phyloP scores from a whole-genome alignment of 2,329 filamentous ascomycete species.

The Aureobasidium uvarum region DNA sequence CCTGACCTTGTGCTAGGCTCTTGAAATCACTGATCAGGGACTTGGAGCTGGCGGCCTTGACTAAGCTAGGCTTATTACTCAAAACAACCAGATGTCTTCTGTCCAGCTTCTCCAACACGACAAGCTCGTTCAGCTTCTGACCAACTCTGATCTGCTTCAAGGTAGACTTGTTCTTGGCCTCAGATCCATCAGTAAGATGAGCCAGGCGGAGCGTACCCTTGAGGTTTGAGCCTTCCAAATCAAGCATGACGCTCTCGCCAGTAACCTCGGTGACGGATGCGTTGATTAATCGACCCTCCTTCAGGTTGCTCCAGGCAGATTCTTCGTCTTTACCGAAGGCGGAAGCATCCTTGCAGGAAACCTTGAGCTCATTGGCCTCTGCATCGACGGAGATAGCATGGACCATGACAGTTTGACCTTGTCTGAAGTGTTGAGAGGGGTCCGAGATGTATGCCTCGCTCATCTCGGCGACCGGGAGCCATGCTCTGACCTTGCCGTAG shows the following conservation, averaged over 20 bases:
- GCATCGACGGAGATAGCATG: conserved; percentile 79
- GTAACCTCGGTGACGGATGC: conserved; percentile 61
- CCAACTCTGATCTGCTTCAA: conserved; percentile 81
- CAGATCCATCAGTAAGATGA: conserved; percentile 82
- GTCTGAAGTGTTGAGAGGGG: conserved; percentile 81
- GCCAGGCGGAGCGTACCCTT: conserved; percentile 73
- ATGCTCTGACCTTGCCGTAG: conserved; percentile 78
- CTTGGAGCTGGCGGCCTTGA: conserved; percentile 70
- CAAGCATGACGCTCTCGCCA: conserved; percentile 57
- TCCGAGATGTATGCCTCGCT: conserved; percentile 94
- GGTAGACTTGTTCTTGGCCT: conserved; percentile 71
- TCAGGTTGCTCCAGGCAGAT: conserved; percentile 67
- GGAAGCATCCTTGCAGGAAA: conserved; percentile 89
- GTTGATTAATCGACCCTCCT: conserved; percentile 70
- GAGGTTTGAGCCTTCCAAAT: conserved; percentile 69
- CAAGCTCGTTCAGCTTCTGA: conserved; percentile 75
- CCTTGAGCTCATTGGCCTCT: conserved; percentile 68
- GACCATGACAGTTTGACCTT: conserved; percentile 88
- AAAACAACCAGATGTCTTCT: conserved; percentile 72
- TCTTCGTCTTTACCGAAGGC: conserved; percentile 75
- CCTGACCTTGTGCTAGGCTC: conserved; percentile 66
- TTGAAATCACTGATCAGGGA: conserved; percentile 69
- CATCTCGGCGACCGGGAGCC: conserved; percentile 94
- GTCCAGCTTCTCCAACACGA: conserved; percentile 82
- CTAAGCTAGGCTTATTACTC: conserved; percentile 77